Base-by-base conservation (phyloP, 805 yeast genomes). In the Komagataella mondaviorum region DNA sequence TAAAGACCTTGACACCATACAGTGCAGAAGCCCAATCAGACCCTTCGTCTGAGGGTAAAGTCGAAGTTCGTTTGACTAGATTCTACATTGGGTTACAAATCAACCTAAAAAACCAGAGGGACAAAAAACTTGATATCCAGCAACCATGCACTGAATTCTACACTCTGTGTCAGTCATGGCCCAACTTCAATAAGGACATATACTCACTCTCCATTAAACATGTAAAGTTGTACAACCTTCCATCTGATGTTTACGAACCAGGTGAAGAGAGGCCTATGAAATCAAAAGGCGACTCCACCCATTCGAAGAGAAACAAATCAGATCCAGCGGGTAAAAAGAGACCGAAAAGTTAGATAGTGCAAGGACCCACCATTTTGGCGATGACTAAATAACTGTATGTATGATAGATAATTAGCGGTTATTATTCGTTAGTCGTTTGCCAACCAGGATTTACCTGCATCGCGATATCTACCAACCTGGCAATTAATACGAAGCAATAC, bases 61-160 rank as follows among this genome's bases (percentile, higher is more conserved):
- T 56, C 7, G 55, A 70, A 51, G 67, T 87, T 10, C 83, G 81
- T 62, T 64, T 89, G 3, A 83, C 95, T 16, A 83, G 86, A 48
- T 70, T 89, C 54, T 93, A 78, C 65, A 79, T 93, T 59, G 99
- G 98, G 0, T 67, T 93, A 48, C 82, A 76, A 17, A 64, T 84
- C 16, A 73, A 64, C 54, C 68, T 68, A 44, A 72, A 76, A 50
- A 80, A 77, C 22, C 47, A 45, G n/a, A 76, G 76, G 43, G 77
- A 72, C 49, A 77, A 79, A 69, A 78, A 81, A 58, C 74, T 90
- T 57, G 96, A 89, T 63, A 83, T 91, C 52, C 95, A 85, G 59
- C 77, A 81, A 55, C 96, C 96, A 17, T 90, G 98, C 63, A 76
- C 87, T 18, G 98, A 93, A 54, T 93, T 91, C 64, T 88, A 78